Evolutionary conservation across 768 basidiomycete genomes (phyloP).

Genomic region (Trametes meyenii): DNA sequence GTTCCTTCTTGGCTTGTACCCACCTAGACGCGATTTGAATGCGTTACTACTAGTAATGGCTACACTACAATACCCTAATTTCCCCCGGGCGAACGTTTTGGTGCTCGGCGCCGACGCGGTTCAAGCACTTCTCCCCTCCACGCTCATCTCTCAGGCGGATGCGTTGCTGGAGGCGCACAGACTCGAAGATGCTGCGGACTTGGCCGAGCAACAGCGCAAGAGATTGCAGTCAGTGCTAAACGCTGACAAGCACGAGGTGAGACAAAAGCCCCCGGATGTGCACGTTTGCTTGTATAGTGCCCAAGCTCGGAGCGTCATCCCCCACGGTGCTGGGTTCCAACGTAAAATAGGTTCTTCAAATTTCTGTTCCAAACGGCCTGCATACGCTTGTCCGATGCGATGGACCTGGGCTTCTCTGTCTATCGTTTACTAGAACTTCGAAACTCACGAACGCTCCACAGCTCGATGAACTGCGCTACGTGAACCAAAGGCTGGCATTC

Average conservation of each 20-base stretch:
- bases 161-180: conserved; percentile 64
- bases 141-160: conserved; percentile 73
- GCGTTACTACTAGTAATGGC: conserved; percentile 12
- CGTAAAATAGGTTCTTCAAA: no score
- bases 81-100: conserved; percentile 70
- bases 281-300: not conserved
- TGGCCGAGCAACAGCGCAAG: conserved; percentile 63
- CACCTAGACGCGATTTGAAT: not conserved
- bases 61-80: conserved; percentile 32
- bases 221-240: conserved; percentile 55
- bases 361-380: no score
- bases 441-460: conserved; percentile 24
- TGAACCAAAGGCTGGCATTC: conserved; percentile 83
- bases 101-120: conserved; percentile 62
- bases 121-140: conserved; percentile 69
- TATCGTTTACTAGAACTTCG: no score
- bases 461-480: conserved; percentile 71
- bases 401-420: no score
- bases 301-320: no score
- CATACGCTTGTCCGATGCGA: no score
- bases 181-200: conserved; percentile 62
- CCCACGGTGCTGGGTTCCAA: no score
- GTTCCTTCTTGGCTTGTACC: no score
- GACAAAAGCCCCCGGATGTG: conserved; percentile 21
- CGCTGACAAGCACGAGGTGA: conserved; percentile 59